Evolutionary conservation across 2,329 filamentous ascomycete species (phyloP), one percentile per base, ranked within the genome.

Genomic region (Venturia aucupariae): DNA sequence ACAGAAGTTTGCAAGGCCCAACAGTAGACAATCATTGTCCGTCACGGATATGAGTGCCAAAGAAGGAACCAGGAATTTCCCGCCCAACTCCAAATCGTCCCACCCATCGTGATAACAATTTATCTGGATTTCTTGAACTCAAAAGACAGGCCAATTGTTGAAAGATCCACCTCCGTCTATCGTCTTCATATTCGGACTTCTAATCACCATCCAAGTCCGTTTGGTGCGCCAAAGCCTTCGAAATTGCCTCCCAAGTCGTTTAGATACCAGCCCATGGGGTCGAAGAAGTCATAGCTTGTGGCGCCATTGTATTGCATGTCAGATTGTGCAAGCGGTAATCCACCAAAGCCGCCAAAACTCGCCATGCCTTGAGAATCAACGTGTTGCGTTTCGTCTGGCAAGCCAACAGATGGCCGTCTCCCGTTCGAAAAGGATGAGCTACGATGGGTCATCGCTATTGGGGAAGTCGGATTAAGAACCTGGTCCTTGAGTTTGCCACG

Each of bases 231-330:
- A 11, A 57, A 35, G 15, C 51, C 51, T 57, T 57, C 51, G 19
- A 57, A 57, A 6, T 19, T 57, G 15, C 51, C 51, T 7, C 51
- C 81, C 41, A 93, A 80, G 17, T 90, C 90, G 74, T 97, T 92
- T 66, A 97, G 79, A 80, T 96, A 91, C 92, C 92, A 97, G 74
- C 93, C 90, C 70, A 96, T 82, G 0, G 92, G 90, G 75, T 96
- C 92, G 72, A 96, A 96, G 67, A 95, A 90, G 74, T 96, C 77
- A 41, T 77, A 79, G 57, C 75, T 75, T 60, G 75, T 78, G 57
- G 76, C 75, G 67, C 68, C 69, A 5, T 68, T 67, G 54, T 69
- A 70, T 19, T 66, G 69, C 70, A 78, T 57, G 67, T 74, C 63
- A 72, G 71, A 19, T 10, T 44, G 39, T 27, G 35, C 67, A 73